A percentile compares a stretch with the other conserved stretches of the same genome.
These are phyloP conservation scores for Pseudogymnoascus sp. DNA, from an alignment of 2,329 filamentous ascomycete species.

Conservation along the genomic window DNA sequence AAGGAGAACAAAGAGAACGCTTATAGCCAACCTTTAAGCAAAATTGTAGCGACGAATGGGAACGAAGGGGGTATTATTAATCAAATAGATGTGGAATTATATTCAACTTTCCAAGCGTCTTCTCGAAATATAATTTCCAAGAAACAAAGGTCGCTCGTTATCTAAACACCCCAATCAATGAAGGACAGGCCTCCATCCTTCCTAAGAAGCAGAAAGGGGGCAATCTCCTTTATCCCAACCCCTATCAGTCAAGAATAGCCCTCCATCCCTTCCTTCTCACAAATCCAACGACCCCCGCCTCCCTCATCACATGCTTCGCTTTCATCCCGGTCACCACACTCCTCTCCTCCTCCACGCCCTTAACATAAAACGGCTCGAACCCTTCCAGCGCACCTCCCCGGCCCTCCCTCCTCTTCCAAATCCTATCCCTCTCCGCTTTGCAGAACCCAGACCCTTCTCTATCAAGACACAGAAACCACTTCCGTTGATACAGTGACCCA, in stretches of 20 bases:
- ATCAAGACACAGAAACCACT: slow-evolving; percentile 61
- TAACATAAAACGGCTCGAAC: slow-evolving; percentile 54
- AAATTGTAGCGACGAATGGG: background rate
- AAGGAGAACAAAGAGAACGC: background rate
- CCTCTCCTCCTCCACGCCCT: slow-evolving; percentile 52
- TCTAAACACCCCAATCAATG: background rate
- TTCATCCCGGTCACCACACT: slow-evolving; percentile 59
- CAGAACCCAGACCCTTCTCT: slow-evolving; percentile 50
- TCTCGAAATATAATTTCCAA: background rate
- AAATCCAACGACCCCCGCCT: slow-evolving; percentile 53
- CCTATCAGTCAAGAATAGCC: slow-evolving; percentile 34
- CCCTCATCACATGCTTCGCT: slow-evolving; percentile 50
- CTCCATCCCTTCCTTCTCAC: slow-evolving; percentile 54
- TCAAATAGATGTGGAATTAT: background rate
- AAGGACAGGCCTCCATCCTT: background rate
- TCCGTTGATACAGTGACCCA: slow-evolving; percentile 58
- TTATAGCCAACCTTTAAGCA: background rate
- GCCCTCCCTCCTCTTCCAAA: slow-evolving; percentile 23
- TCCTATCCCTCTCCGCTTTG: slow-evolving; percentile 22
- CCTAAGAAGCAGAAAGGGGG: background rate
- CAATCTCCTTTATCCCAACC: background rate
- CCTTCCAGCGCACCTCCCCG: slow-evolving; percentile 13
- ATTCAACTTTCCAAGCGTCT: background rate
- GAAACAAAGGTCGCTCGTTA: background rate
- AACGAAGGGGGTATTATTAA: background rate